phyloP scores from a whole-genome alignment of 163 green algal genomes.

The Scenedesmus sp. region DNA sequence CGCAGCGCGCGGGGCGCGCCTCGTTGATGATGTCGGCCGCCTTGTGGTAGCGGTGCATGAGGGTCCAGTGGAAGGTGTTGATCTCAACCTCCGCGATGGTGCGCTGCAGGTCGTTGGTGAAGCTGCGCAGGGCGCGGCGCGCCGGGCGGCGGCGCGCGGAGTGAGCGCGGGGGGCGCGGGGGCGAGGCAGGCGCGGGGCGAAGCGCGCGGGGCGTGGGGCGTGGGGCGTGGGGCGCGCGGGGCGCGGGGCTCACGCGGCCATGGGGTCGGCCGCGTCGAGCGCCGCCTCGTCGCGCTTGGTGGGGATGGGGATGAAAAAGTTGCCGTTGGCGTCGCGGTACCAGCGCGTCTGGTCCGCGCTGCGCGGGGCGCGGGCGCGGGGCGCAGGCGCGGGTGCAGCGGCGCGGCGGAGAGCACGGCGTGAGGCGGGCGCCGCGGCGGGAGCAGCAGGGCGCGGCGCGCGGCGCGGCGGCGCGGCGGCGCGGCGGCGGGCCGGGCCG shows the following conservation, averaged over 20 bases:
- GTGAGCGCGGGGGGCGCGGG: too few relatives aligned
- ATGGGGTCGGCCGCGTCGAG: slow-evolving; percentile 30
- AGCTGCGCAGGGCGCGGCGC: neutral
- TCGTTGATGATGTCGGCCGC: slow-evolving; percentile 82
- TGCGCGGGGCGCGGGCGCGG: slow-evolving; percentile 10
- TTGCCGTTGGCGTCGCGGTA: slow-evolving; percentile 86
- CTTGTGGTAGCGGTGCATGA: slow-evolving; percentile 98
- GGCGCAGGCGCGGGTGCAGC: neutral
- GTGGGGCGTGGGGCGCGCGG: too few relatives aligned
- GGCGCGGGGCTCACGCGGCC: neutral
- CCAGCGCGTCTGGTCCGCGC: slow-evolving; percentile 74
- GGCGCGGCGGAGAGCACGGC: too few relatives aligned
- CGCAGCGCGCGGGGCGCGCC: slow-evolving; percentile 13
- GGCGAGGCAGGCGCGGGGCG: too few relatives aligned
- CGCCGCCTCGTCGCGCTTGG: slow-evolving; percentile 1
- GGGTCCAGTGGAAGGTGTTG: slow-evolving; percentile 83
- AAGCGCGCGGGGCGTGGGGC: too few relatives aligned
- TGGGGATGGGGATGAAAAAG: slow-evolving; percentile 62
- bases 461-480: too few relatives aligned
- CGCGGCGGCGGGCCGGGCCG: too few relatives aligned
- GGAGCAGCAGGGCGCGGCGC: too few relatives aligned
- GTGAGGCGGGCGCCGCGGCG: too few relatives aligned
- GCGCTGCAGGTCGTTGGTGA: slow-evolving; percentile 60
- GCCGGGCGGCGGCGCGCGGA: neutral
- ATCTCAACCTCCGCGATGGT: slow-evolving; percentile 86